Percentiles rank a stretch among this genome's conserved stretches.
Conservation (phyloP, 371 early-diverging fungal genomes). For the Rhizopus stolonifer region DNA sequence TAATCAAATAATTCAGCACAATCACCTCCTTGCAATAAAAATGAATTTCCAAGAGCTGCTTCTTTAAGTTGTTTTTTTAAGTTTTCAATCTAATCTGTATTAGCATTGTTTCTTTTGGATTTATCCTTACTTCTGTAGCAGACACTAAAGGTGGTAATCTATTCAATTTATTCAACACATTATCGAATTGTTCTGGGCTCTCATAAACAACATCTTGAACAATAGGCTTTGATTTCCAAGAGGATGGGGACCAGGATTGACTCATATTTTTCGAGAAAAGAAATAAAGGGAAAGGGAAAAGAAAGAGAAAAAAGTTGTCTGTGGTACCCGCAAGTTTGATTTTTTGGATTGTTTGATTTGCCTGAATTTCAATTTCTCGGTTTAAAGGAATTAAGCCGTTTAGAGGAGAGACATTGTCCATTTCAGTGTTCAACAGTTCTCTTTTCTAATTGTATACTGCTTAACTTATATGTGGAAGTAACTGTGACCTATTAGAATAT, state of each 20-base stretch:
- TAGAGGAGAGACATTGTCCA: too few species aligned
- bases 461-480: too few species aligned
- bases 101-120: background rate
- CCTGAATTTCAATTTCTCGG: too few species aligned
- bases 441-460: too few species aligned
- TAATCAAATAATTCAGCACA: slow-evolving; percentile 98
- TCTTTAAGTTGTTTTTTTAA: slow-evolving; percentile 82
- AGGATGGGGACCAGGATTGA: slow-evolving; percentile 70
- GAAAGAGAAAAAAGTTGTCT: background rate
- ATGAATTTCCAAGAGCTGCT: slow-evolving; percentile 88
- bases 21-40: slow-evolving; percentile 96
- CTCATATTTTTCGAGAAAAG: background rate
- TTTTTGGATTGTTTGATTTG: too few species aligned
- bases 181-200: slow-evolving; percentile 65
- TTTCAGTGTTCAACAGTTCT: too few species aligned
- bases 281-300: background rate
- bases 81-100: slow-evolving; percentile 64
- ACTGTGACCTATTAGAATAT: too few species aligned
- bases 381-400: too few species aligned
- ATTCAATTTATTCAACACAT: slow-evolving; percentile 74
- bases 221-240: slow-evolving; percentile 85
- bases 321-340: too few species aligned
- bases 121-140: slow-evolving; percentile 81
- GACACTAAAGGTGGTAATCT: slow-evolving; percentile 91
- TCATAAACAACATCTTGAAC: slow-evolving; percentile 90